phyloP scores from a whole-genome alignment of 805 yeast species.

The Hanseniaspora hatyaiensis region DNA sequence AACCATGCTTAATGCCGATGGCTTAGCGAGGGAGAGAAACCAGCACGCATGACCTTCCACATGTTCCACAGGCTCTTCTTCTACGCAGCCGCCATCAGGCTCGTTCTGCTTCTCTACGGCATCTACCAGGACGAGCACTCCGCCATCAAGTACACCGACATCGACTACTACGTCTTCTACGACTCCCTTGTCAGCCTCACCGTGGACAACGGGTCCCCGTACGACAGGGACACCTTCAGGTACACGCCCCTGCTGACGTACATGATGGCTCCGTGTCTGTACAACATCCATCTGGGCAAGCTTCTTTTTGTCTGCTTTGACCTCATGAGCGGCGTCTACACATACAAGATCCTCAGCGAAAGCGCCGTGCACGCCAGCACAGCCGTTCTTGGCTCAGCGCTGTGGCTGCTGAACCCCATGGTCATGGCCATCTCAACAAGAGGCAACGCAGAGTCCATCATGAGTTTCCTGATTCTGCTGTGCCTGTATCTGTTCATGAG shows the following conservation, averaged over 20 bases:
- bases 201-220: slow-evolving; percentile 48
- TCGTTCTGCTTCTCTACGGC: slow-evolving; percentile 65
- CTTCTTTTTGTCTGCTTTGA: slow-evolving; percentile 66
- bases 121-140: slow-evolving; percentile 71
- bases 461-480: slow-evolving; percentile 64
- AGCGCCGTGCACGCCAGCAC: neutral
- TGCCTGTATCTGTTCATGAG: slow-evolving; percentile 39
- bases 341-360: slow-evolving; percentile 22
- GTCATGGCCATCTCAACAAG: slow-evolving; percentile 84
- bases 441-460: slow-evolving; percentile 83
- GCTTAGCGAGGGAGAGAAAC: too few species aligned
- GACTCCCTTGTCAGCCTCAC: slow-evolving; percentile 62
- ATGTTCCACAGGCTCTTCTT: too few species aligned
- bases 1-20: too few species aligned
- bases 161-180: slow-evolving; percentile 85
- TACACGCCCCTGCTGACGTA: slow-evolving; percentile 87
- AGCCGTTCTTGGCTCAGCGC: slow-evolving; percentile 32
- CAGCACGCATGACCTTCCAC: too few species aligned
- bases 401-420: slow-evolving; percentile 93
- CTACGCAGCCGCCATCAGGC: slow-evolving; percentile 31
- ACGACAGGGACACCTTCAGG: slow-evolving; percentile 73
- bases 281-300: slow-evolving; percentile 65
- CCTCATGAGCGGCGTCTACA: slow-evolving; percentile 62
- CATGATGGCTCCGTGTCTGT: slow-evolving; percentile 57
- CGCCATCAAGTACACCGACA: slow-evolving; percentile 81